A percentile compares a stretch with the other conserved stretches of the same genome.
Conservation (phyloP, 768 basidiomycete genomes). For the Amanita inopinata region DNA sequence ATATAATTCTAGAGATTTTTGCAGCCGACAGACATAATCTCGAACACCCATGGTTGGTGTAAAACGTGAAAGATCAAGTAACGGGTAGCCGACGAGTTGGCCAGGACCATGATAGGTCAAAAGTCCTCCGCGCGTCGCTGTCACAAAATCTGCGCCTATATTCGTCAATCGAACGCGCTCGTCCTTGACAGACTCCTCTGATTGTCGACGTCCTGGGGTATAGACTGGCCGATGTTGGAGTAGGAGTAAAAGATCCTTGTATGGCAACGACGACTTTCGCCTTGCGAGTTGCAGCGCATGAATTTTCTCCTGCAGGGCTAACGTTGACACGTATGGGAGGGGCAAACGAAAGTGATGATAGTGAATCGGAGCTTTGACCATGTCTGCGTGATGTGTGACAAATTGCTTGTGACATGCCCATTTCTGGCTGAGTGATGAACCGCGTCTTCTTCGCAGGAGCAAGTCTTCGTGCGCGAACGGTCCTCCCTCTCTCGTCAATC, state of each 20-base stretch:
- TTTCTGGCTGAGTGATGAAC: too few relatives aligned
- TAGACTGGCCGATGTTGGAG: conserved; percentile 92
- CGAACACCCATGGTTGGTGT: conserved; percentile 62
- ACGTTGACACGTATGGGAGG: conserved; percentile 61
- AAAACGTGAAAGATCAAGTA: conserved; percentile 81
- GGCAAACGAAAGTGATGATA: conserved; percentile 76
- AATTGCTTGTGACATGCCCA: neutral
- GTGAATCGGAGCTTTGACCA: conserved; percentile 51
- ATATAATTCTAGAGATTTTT: conserved; percentile 58
- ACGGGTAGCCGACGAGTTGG: conserved; percentile 91
- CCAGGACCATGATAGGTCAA: conserved; percentile 97
- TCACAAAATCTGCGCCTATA: conserved; percentile 82
- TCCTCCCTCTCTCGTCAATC: neutral
- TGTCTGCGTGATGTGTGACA: conserved; percentile 13
- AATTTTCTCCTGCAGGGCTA: conserved; percentile 62
- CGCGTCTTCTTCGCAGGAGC: neutral
- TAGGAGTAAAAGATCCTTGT: conserved; percentile 63
- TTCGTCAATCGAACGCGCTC: conserved; percentile 57
- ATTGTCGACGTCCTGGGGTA: conserved; percentile 87
- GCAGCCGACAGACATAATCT: conserved; percentile 80
- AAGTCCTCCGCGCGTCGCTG: conserved; percentile 81
- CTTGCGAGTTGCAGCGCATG: conserved; percentile 55
- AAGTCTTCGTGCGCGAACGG: neutral
- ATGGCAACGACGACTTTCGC: conserved; percentile 25
- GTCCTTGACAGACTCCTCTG: conserved; percentile 41